Evolutionary conservation across 257 asterid species (phyloP).

Genomic region (Solanum etuberosum): DNA sequence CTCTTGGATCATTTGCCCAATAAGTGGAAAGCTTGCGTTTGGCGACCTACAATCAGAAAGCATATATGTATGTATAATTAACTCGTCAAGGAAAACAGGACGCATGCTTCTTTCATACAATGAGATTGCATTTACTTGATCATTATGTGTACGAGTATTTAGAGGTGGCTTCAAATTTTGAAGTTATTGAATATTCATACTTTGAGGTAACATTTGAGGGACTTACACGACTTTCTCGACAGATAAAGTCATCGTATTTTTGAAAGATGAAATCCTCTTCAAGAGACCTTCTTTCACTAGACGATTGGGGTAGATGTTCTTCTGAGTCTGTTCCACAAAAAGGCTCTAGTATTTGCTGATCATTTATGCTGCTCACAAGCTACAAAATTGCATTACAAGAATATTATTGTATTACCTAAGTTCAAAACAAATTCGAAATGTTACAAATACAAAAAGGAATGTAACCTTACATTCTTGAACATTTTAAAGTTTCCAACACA

Average conservation of each 20-base stretch:
- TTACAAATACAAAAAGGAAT: background rate
- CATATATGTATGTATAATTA: background rate
- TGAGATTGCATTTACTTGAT: background rate
- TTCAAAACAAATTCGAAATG: background rate
- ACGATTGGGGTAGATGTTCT: background rate
- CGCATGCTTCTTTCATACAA: background rate
- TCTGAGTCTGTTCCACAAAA: background rate
- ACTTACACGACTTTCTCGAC: background rate
- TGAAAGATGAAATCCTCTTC: background rate
- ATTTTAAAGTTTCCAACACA: background rate
- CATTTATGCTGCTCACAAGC: background rate
- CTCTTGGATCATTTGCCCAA: conserved; percentile 20
- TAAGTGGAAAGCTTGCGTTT: background rate
- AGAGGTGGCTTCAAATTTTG: background rate
- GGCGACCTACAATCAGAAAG: background rate
- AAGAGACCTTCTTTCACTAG: background rate
- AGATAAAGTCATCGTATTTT: background rate
- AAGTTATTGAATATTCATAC: background rate
- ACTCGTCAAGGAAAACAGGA: background rate
- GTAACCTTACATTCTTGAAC: background rate
- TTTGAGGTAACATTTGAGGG: background rate
- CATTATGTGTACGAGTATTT: background rate
- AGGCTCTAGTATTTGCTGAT: background rate
- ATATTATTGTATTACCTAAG: background rate
- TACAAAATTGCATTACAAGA: background rate